Base-by-base conservation (phyloP, 768 basidiomycete species). In the Rhizopogon rudus region DNA sequence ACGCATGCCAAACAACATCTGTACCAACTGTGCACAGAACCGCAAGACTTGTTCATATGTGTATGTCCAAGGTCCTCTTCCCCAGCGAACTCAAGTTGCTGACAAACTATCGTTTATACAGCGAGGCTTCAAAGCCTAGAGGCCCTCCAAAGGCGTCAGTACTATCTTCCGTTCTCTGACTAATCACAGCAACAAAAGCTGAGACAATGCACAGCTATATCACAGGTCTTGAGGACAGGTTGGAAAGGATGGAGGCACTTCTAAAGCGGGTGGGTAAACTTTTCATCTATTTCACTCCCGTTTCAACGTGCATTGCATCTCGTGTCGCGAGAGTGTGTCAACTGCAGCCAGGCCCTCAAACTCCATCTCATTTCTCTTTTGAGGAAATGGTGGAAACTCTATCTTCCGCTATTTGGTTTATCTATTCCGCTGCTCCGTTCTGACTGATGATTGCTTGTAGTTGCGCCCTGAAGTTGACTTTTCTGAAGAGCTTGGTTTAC, bases 71-170 rank as follows among this genome's bases (percentile, higher is more conserved):
- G 46, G 41, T 3, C 39, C 51, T 54, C 9, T 33, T 35, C 33
- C 33, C 60, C 20, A 16, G 29, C 14, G 40, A 25, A n/a, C 22
- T 46, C 25, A 42, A 44, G 44, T 52, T 29, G 6, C 54, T 64
- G 0, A 65, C 31, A 14, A 9, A 17, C 28, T 17, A 0, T 3
- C 6, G 5, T 33, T 10, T 2, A 44, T 44, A 29, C 45, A 85
- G 83, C n/a, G 84, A 86, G 65, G 74, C 73, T 2, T 86, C 85
- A 4, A 81, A 81, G 59, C 84, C 84, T 55, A 76, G 85, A 52
- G 83, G 83, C 0, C 85, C 85, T 22, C 81, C 85, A 5, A 87
- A 87, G 70, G 83, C 81, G 82, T 87, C 57, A 62, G 84, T 76
- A 13, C 43, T 51, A 13, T 50, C 50, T 43, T 7, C 14, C 44